Base-by-base conservation (phyloP, 2,329 filamentous ascomycete species). In the Stachybotrys elegans region DNA sequence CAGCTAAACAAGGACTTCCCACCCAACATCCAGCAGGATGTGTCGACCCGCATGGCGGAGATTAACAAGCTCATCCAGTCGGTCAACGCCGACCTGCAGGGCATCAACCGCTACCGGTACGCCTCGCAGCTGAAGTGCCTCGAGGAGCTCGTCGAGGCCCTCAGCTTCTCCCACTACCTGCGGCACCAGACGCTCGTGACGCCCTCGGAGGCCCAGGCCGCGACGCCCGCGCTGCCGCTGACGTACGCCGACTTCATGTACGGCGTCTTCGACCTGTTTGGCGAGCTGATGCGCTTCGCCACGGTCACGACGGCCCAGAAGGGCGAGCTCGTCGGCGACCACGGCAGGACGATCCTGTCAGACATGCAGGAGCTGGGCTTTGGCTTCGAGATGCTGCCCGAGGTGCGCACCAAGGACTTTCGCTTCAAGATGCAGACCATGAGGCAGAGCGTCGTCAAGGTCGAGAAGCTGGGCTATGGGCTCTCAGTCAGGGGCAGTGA, bases 231-330 rank as follows among this genome's bases (percentile, higher is more conserved):
- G 0, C 75, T 96, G 3, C 57, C 72, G 1, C 71, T 96, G 17
- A 88, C 86, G 2, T 75, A 83, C 21, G 81, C 92, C 44, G 93
- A 98, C 65, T 97, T 95, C 61, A 69, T 95, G 46, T 84, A 93
- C 50, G 93, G 92, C 8, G 68, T 98, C 3, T 96, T 95, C 58
- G 93, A 98, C 63, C 78, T 97, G 54, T 91, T 91, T 2, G 93
- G 93, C 31, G 93, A 98, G 70, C 75, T 97, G 72, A 98, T 98
- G 93, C 80, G 91, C 22, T 97, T 96, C 66, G 90, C 89, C 0
- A 93, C 95, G 41, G 91, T 91, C 6, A 82, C 83, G 21, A 86
- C 95, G 62, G 90, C 90, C 1, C 86, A 90, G 5, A 83, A 73
- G 7, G 86, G 85, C 13, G 68, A 63, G 53, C 63, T 73, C 49